phyloP scores from a whole-genome alignment of 2,329 filamentous ascomycete species.

The Stachybotrys chartarum region DNA sequence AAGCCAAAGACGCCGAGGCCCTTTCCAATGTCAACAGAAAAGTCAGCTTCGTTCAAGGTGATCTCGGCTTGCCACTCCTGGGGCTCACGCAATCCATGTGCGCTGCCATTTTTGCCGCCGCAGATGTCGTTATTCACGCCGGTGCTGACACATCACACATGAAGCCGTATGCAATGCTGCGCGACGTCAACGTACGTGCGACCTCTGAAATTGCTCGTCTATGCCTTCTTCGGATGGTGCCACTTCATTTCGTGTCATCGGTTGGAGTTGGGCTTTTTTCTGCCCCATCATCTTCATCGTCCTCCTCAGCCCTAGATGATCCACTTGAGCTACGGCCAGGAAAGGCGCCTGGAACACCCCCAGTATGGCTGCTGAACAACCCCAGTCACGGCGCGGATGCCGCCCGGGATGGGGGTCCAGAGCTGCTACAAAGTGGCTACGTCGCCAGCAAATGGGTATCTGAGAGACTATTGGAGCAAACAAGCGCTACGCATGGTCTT shows the following conservation, averaged over 20 bases:
- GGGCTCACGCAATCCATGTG: too few species aligned
- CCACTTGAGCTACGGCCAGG: too few species aligned
- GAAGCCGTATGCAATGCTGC: conserved; percentile 24
- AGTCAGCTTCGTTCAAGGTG: too few species aligned
- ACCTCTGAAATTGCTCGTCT: conserved; percentile 21
- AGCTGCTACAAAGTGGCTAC: conserved; percentile 17
- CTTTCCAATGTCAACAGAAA: too few species aligned
- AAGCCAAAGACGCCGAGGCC: too few species aligned
- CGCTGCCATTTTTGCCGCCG: conserved; percentile 13
- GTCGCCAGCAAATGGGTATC: conserved; percentile 23
- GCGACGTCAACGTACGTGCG: conserved; percentile 20
- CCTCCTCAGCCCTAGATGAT: too few species aligned
- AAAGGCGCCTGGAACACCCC: neutral
- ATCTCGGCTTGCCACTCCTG: too few species aligned
- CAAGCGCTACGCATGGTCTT: conserved; percentile 1
- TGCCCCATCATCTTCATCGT: too few species aligned
- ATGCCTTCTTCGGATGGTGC: conserved; percentile 6
- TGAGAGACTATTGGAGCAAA: conserved; percentile 21
- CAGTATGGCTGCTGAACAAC: neutral
- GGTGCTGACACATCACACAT: conserved; percentile 30
- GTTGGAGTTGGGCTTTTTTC: conserved; percentile 7
- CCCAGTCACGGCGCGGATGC: neutral
- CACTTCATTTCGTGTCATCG: conserved; percentile 20
- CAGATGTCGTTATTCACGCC: conserved; percentile 41
- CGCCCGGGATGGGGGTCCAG: neutral